Percentiles rank a stretch among this genome's conserved stretches.
These are phyloP conservation scores for Pezicula carpinea DNA, from an alignment of 2,329 filamentous ascomycete species.

Conservation along the genomic window DNA sequence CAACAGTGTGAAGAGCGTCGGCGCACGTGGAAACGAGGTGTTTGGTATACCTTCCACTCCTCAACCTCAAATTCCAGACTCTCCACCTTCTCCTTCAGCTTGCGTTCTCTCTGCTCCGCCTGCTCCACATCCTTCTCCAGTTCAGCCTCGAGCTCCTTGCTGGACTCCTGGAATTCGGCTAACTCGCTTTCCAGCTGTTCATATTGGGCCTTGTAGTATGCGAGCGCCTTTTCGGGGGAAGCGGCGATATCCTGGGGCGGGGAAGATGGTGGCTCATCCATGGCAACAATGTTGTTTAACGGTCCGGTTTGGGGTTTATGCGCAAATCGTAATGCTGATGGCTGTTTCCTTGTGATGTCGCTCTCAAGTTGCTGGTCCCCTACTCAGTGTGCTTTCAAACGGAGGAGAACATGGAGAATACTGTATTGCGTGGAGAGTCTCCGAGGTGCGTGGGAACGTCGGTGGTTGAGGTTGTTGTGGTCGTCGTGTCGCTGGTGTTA, in stretches of 20 bases:
- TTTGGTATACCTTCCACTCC: conserved; percentile 83
- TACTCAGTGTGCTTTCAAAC: no score
- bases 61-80: conserved; percentile 82
- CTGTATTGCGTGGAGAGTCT: no score
- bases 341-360: no score
- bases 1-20: conserved; percentile 8
- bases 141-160: conserved; percentile 89
- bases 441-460: no score
- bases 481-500: no score
- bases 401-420: no score
- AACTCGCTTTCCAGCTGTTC: conserved; percentile 88
- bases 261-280: conserved; percentile 54
- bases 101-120: conserved; percentile 86
- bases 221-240: conserved; percentile 68
- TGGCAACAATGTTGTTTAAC: conserved; percentile 8
- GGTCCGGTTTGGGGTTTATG: no score
- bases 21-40: not conserved
- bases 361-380: no score
- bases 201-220: conserved; percentile 96
- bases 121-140: conserved; percentile 94
- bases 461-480: no score
- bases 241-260: conserved; percentile 48
- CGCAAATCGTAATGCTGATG: no score
- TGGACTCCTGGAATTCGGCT: conserved; percentile 88
- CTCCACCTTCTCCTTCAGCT: conserved; percentile 83